Base-by-base conservation (phyloP, 345 rosid genomes). In the Rhizophora mangle region DNA sequence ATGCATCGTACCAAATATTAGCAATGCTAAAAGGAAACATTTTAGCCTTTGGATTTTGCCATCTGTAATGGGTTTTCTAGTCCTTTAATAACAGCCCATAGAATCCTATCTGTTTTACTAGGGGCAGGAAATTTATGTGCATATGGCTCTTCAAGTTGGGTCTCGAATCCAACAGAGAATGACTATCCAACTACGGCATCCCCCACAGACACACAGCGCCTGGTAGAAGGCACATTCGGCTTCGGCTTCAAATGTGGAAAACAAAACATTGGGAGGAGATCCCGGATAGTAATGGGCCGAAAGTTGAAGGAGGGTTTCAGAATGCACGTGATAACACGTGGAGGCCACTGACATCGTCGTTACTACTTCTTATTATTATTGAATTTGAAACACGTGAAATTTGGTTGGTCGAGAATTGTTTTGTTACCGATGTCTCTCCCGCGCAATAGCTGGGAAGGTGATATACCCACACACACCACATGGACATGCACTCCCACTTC, bases 321-420 rank as follows among this genome's bases (percentile, higher is more conserved):
- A 49, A 61, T n/a, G 78, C 83, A 79, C 70, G 76, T 81, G 80
- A 66, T 20, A 32, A 27, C 81, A 79, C 81, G 68, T 81, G 87
- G 62, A 32, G 67, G 37, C 73, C 79, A 68, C 72, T 71, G 52
- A n/a, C 36, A 21, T 13, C 37, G 22, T 10, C 20, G 19, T n/a
- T 11, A 68, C 21, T 26, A 6, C 21, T 39, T 16, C 21, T 39
- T 16, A 24, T 15, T 22, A 8, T 21, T 6, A 15, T 34, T 2
- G 3, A 39, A 39, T 7, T 34, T 2, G 3, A 39, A 39, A 68
- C 68, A 63, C 3, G 18, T 21, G 30, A 22, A 59, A 11, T 34
- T 63, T 18, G 30, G 27, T 29, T 62, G 7, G 57, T 32, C 26
- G 61, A 79, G 32, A 67, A 62, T 43, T 19, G 6, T 54, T 18